Base-by-base conservation (phyloP, 805 yeast genomes). In the Candida insectorum region DNA sequence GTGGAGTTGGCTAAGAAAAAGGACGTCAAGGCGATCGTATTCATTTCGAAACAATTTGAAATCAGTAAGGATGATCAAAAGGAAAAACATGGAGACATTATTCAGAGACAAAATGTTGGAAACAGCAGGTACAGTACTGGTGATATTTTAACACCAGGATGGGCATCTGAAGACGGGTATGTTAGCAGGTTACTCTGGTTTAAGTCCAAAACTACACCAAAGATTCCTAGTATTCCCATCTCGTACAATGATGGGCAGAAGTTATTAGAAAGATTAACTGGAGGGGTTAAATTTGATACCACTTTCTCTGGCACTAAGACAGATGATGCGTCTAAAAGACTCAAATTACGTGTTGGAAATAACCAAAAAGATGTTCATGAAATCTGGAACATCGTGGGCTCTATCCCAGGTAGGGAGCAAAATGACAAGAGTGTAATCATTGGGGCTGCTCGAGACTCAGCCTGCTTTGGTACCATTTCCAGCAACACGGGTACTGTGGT, bases 361-460 rank as follows among this genome's bases (percentile, higher is more conserved):
- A 62, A 65, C 2, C 59, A 65, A 37, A 54, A 78, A 49, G 61
- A 72, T 25, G 57, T 72, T 4, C 95, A 91, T 43, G 74, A 76
- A 13, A 64, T 83, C 3, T 79, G 93, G 85, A 85, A 88, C 50
- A 77, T 89, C 1, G 52, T 86, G 17, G 95, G 91, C 2, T 74
- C 80, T 28, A 76, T 89, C 15, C 69, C 73, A 21, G 97, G 97
- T 9, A 62, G 79, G 29, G 97, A 91, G 51, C 95, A 86, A 58
- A 62, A 67, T 14, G 85, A 77, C 14, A 73, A 76, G 43, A 86
- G 85, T 0, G 60, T 91, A 4, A 65, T 89, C 2, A 75, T 91
- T 36, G 96, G 95, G 1, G 88, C 96, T 0, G 74, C 83, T 4
- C 65, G 96, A 44, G 96, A 88, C 51, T 66, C 95, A 0, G 63